Base-by-base conservation (phyloP, 371 early-diverging fungal genomes). In the Dichotomocladium elegans region DNA sequence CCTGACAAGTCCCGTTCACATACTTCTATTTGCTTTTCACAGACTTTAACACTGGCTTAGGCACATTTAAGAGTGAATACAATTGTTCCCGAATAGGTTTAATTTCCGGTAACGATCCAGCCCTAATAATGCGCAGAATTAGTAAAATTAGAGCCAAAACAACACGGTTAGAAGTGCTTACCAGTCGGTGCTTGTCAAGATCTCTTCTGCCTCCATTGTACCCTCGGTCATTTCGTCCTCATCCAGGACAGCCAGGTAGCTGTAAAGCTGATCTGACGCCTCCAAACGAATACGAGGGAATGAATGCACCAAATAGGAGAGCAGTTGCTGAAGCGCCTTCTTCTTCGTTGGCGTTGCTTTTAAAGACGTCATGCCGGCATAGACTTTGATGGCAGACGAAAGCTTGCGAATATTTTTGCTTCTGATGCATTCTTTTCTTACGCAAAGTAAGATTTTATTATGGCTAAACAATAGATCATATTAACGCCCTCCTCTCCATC, bases 211-310 rank as follows among this genome's bases (percentile, higher is more conserved):
- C 46, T 72, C 70, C 53, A 63, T 57, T 6, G 61, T 53, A 24
- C 62, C 67, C 4, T 61, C 66, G 8, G 48, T 57, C 11, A 55
- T 51, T 43, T 57, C 57, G 8, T 64, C 67, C 0, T 69, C 72
- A 17, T 71, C 69, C 47, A 60, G 54, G 9, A 73, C 31, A 3
- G 71, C 66, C n/a, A 78, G 40, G 22, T 65, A 73, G 3, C 73
- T 61, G 52, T 70, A 81, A 7, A 81, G 43, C 50, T 81, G 81
- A 41, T 81, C 81, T 2, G 81, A 67, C 11, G 60, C 70, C 24
- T 68, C 70, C 41, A 68, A 58, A 5, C 81, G 77, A 63, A 77
- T 78, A 58, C 72, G 69, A 25, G 81, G 81, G 47, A 71, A 81
- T 25, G 77, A 66, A 48, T 81, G 81, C 1, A 76, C 61, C 25